Base-by-base conservation (phyloP, 1,284 basidiomycete genomes). In the Ceratobasidium sp. region DNA sequence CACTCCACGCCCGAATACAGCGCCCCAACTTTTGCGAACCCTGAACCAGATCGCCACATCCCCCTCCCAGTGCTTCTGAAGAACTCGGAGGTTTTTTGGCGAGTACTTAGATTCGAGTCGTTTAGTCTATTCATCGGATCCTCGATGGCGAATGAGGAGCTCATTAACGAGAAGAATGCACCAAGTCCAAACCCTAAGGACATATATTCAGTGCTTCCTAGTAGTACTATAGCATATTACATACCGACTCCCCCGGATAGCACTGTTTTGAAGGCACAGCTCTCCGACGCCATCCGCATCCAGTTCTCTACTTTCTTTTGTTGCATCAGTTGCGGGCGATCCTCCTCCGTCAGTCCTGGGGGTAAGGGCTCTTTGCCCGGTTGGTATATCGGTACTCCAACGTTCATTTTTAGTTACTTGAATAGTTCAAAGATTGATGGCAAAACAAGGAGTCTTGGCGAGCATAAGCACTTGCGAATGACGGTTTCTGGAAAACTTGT, bases 81-180 rank as follows among this genome's bases (percentile, higher is more conserved):
- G 45, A 97, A 89, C 74, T 91, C 88, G 53, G 86, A 84, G 0
- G 94, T 92, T 76, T 96, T 93, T 77, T 94, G 89, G 68, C 52
- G 49, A 32, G 83, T 84, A 50, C 80, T 86, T 79, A 89, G 76
- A 15, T 81, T 73, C 29, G 76, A 72, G 35, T 74, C 74, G n/a
- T 87, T 86, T 55, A 87, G 82, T 55, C 92, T 87, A 42, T 93
- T 84, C 56, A 94, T 81, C 5, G 96, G 96, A 78, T 98, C 96
- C 78, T 98, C 96, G 76, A 97, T 95, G 29, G 92, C 91, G 77
- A 99, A 96, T 34, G 93, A 94, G 13, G 94, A 85, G 49, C 92
- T 94, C 94, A 99, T 96, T 72, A 99, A 84, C 0, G 94, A 93
- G 81, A 99, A 94, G 83, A 98, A 96, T 32, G 90, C 96, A 72